Base-by-base conservation (phyloP, 495 filamentous ascomycete genomes). In the Penicillium simplicissimum region DNA sequence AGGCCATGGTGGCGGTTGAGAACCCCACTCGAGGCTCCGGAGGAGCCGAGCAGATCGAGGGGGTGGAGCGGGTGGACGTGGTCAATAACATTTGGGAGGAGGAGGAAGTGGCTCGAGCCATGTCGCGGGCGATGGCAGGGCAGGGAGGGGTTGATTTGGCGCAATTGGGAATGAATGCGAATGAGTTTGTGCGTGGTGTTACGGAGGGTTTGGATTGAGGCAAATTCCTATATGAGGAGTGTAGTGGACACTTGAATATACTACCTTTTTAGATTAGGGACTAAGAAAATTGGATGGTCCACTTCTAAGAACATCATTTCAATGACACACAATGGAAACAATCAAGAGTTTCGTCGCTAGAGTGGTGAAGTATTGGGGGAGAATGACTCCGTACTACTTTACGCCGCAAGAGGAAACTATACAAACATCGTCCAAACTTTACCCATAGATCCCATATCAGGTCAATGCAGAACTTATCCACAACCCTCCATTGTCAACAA, bases 31-130 rank as follows among this genome's bases (percentile, higher is more conserved):
- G 65, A 49, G 52, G 59, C 54, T 43, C 61, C 71, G 56, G 74
- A 60, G 59, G 74, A 65, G 37, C 60, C 35, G 47, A 52, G 25
- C 36, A 31, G 33, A 53, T 40, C 15, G 25, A 43, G 4, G 55
- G 31, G 57, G 61, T 67, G 64, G 66, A 61, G 54, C 25, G 62
- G 57, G 34, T 34, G 34, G 17, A 43, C 43, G 65, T 68, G 15
- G 58, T 70, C 11, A 66, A 69, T 23, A 77, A 74, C 52, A 71
- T 81, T 58, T 81, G 79, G 79, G 82, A 85, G 62, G 79, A 86
- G 61, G 75, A 81, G 59, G 83, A 86, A 65, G 84, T 87, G 45
- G 75, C 81, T 66, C 74, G 78, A 57, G 81, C 79, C 47, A 80
- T 84, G 69, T 81, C 81, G 40, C 67, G 67, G 55, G 80, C 75